Evolutionary conservation across 441 rosid species (phyloP).

Genomic region (Erysimum cheiri): DNA sequence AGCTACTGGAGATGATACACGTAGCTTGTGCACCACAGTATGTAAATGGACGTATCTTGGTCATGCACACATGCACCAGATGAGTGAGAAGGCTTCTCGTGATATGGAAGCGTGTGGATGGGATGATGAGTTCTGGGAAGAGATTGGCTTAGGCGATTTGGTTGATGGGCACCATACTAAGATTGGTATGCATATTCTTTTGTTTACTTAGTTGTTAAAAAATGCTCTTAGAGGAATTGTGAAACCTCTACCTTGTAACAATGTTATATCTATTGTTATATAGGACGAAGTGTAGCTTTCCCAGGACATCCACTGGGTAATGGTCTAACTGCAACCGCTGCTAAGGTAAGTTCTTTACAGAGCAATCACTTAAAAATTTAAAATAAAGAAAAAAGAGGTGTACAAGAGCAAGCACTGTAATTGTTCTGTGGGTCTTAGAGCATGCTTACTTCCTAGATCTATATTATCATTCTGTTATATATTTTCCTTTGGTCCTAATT

Average conservation of each 20-base stretch:
- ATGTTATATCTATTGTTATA: slow-evolving; percentile 7
- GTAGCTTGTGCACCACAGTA: slow-evolving; percentile 95
- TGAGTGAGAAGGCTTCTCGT: slow-evolving; percentile 72
- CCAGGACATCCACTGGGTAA: slow-evolving; percentile 97
- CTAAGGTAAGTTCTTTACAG: slow-evolving; percentile 70
- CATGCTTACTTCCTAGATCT: slow-evolving; percentile 1
- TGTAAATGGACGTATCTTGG: slow-evolving; percentile 99
- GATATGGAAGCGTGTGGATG: slow-evolving; percentile 98
- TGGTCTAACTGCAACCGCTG: slow-evolving; percentile 88
- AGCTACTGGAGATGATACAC: slow-evolving; percentile 96
- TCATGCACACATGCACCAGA: slow-evolving; percentile 94
- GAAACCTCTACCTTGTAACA: background rate
- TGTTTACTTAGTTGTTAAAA: slow-evolving; percentile 1
- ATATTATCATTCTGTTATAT: slow-evolving; percentile 11
- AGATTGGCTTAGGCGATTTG: slow-evolving; percentile 92
- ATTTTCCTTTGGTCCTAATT: slow-evolving; percentile 26
- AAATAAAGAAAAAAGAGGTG: too few relatives aligned
- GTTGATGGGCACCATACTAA: slow-evolving; percentile 93
- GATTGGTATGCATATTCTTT: slow-evolving; percentile 61
- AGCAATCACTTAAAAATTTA: slow-evolving; percentile 44
- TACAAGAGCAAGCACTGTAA: slow-evolving; percentile 4
- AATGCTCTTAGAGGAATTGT: background rate
- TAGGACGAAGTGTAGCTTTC: slow-evolving; percentile 94
- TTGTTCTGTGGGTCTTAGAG: background rate
- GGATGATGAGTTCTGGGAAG: slow-evolving; percentile 99